Base-by-base conservation (phyloP, 2,329 filamentous ascomycete species). In the Talaromyces funiculosus region DNA sequence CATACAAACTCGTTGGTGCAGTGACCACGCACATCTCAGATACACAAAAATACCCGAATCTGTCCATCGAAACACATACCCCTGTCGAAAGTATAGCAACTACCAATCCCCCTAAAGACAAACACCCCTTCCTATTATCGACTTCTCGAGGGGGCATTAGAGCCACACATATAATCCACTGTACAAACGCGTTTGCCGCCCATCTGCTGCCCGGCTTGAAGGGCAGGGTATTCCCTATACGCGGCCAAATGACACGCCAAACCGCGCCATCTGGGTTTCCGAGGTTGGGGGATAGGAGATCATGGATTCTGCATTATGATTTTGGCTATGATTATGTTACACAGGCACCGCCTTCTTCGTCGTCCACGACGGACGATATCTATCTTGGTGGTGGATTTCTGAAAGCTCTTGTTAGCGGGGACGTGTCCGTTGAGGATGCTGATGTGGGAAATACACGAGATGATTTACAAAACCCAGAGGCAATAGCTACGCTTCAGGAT, bases 201-300 rank as follows among this genome's bases (percentile, higher is more conserved):
- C 76, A 80, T 62, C 69, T 81, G 4, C 65, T 80, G 1, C 78
- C 78, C 0, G 60, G 60, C 0, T 65, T 80, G 1, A 67, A 72
- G 3, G 77, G 77, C 0, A 66, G 64, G 2, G 51, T 79, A 8
- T 74, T 70, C 47, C 76, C 77, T 0, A 67, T 75, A 18, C 73
- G 76, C 35, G 76, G 75, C 0, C 73, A 74, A 4, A 80, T 81
- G 78, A 75, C 76, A 2, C 73, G 75, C 3, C 78, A 79, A 62
- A 67, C 69, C 26, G 68, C 73, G 0, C 63, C 63, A 0, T 26
- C 59, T 8, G 40, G 56, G 3, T 62, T 71, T 8, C 51, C 64
- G 1, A 67, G 67, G 9, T 61, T 62, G 57, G 70, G 65, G 24
- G 58, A 49, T 20, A 33, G 55, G 16, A 35, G 68, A 3, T 72